Conservation (phyloP, 345 rosid genomes). For the Hypericum androsaemum region DNA sequence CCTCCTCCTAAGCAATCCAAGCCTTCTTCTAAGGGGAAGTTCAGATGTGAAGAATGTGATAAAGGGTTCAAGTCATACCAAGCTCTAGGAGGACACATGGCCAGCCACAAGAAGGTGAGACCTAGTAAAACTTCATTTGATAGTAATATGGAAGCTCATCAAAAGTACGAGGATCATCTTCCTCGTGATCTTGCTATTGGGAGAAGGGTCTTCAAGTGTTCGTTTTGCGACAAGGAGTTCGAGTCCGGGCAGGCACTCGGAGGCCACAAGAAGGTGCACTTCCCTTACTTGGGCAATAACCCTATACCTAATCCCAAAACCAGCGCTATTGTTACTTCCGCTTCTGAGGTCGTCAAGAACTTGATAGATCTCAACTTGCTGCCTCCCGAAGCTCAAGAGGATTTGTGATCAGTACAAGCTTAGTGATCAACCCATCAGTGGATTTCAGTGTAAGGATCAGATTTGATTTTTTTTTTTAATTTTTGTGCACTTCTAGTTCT, state of each 20-base stretch:
- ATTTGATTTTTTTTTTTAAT: too few relatives aligned
- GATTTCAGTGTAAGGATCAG: too few relatives aligned
- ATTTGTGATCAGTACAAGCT: constrained; percentile 9
- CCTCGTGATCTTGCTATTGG: background rate
- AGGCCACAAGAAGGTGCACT: constrained; percentile 54
- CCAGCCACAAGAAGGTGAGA: constrained; percentile 1
- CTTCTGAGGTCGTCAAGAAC: background rate
- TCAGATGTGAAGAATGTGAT: background rate
- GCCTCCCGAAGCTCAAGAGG: constrained; percentile 18
- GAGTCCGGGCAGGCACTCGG: constrained; percentile 56
- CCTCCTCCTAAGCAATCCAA: too few relatives aligned
- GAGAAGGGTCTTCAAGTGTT: constrained; percentile 22
- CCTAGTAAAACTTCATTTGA: too few relatives aligned
- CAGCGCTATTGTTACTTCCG: too few relatives aligned
- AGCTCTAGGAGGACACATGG: constrained; percentile 1
- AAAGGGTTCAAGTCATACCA: background rate
- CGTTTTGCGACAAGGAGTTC: constrained; percentile 35
- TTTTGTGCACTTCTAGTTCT: too few relatives aligned
- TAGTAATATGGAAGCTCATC: background rate
- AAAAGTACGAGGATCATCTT: background rate
- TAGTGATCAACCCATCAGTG: background rate
- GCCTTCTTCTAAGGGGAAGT: background rate
- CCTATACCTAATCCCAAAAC: too few relatives aligned
- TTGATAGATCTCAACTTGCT: constrained; percentile 35
- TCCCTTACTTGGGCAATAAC: background rate